Evolutionary conservation across 2,329 filamentous ascomycete genomes (phyloP), one percentile per base, ranked within the genome.

Genomic region (Sphaerulina musiva): DNA sequence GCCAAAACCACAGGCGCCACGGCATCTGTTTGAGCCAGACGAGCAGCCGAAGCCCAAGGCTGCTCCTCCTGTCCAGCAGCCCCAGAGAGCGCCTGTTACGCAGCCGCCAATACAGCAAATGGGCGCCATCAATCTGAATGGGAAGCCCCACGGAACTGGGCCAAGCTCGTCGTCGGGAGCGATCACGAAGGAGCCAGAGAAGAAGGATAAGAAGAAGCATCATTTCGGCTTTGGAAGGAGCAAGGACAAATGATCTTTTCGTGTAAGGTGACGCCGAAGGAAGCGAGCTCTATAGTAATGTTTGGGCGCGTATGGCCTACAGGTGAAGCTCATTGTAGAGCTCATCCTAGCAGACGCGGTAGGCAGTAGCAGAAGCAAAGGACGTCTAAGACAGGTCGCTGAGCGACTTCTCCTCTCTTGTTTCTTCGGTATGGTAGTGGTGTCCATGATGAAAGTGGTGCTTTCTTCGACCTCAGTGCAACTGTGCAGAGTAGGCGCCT

Each of bases 21-120:
- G 84, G 5, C 89, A 95, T 73, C 74, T 98, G 8, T 93, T 93
- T 62, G 89, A 95, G 70, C 81, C 83, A 48, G 82, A 85, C 23
- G 72, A 77, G 44, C 74, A 76, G 3, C 76, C 83, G 39, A 72
- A 75, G 39, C 82, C 85, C 1, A 73, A 65, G 14, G 62, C 78
- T 2, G 78, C 74, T 43, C 69, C 67, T 10, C 59, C 56, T 11
- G 48, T 51, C 8, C 61, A 59, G 47, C 55, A 44, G 42, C 51
- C 55, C 41, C 60, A 59, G 20, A 57, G 45, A 34, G 52, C 55
- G 49, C 53, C 58, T 20, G 38, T 31, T 5, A 64, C 69, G 2
- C 64, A 68, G 47, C 77, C 77, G 11, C 83, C 82, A 4, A 79
- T 75, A 4, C 74, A 77, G 57, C 76, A 77, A 29, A 80, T 85